Evolutionary conservation across 805 yeast genomes (phyloP).

Genomic region (Ogataea minuta): DNA sequence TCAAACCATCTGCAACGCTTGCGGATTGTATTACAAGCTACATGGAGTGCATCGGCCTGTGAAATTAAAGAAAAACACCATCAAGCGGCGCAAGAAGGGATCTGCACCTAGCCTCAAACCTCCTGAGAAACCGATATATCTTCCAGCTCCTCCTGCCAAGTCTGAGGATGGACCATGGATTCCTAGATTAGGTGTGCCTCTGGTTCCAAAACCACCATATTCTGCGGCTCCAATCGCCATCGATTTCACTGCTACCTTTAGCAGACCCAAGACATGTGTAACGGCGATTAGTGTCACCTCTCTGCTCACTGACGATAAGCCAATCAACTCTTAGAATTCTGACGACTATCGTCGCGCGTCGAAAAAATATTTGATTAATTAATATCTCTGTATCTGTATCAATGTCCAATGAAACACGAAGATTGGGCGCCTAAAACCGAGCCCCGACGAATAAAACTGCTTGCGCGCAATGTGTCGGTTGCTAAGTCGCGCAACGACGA

Average conservation of each 20-base stretch:
- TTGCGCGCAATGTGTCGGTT: neutral
- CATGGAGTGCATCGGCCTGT: constrained; percentile 80
- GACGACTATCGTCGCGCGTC: constrained; percentile 14
- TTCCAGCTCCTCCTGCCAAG: neutral
- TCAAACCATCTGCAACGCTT: constrained; percentile 83
- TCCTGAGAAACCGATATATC: neutral
- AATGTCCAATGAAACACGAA: constrained; percentile 13
- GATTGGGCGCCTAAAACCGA: constrained; percentile 9
- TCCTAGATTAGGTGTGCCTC: neutral
- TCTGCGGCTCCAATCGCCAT: constrained; percentile 6
- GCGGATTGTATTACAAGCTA: constrained; percentile 73
- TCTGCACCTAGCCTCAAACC: neutral
- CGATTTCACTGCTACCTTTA: constrained; percentile 10
- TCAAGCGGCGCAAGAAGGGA: constrained; percentile 66
- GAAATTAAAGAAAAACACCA: constrained; percentile 67
- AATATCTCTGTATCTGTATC: neutral
- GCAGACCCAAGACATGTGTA: constrained; percentile 2
- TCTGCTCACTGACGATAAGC: constrained; percentile 14
- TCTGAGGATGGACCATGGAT: neutral
- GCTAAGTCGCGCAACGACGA: no score
- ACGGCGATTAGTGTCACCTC: constrained; percentile 17
- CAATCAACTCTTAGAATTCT: constrained; percentile 1
- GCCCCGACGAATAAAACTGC: constrained; percentile 3
- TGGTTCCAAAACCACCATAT: neutral
- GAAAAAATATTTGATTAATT: neutral